Evolutionary conservation across 495 filamentous ascomycete genomes (phyloP), one percentile per base, ranked within the genome.

Genomic region (Cercophora sp.): DNA sequence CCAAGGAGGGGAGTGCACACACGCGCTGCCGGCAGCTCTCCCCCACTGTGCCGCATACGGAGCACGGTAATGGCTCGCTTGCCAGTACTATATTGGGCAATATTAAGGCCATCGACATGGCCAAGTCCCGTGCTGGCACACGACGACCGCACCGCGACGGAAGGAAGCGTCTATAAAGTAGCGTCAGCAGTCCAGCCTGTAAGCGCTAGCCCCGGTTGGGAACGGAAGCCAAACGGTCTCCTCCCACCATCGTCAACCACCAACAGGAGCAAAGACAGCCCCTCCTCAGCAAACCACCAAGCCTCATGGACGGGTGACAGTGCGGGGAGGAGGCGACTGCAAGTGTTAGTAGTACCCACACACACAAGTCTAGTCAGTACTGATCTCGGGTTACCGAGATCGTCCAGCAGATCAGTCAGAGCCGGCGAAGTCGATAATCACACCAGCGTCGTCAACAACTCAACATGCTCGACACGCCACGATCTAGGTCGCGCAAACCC

Each of bases 51-150:
- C 18, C 1, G 10, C 8, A 8, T n/a, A 18, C 10, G 8, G 18
- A n/a, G 43, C 25, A 26, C 19, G 41, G 22, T n/a, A n/a, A n/a
- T n/a, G n/a, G n/a, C 46, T 49, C 47, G 47, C 47, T 49, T 49
- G 32, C 4, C 34, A 26, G 32, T n/a, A 37, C 47, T 10, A 18
- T 23, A 36, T 49, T 34, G 20, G 37, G 46, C 15, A 49, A 37
- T n/a, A 22, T 18, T 25, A 22, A 8, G 31, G 18, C 27, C 27
- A 37, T n/a, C 31, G 13, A 18, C n/a, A n/a, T n/a, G n/a, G n/a
- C n/a, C n/a, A n/a, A n/a, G n/a, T n/a, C n/a, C n/a, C n/a, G n/a
- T n/a, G n/a, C n/a, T n/a, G 26, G 26, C 26, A 20, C 43, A 19
- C 29, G 16, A 47, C 43, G 43, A 27, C 13, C n/a, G n/a, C 40